Percentiles rank a stretch among this genome's conserved stretches.
Evolutionary conservation across 257 asterid species (phyloP).

Genomic region (Jacaranda mimosifolia): DNA sequence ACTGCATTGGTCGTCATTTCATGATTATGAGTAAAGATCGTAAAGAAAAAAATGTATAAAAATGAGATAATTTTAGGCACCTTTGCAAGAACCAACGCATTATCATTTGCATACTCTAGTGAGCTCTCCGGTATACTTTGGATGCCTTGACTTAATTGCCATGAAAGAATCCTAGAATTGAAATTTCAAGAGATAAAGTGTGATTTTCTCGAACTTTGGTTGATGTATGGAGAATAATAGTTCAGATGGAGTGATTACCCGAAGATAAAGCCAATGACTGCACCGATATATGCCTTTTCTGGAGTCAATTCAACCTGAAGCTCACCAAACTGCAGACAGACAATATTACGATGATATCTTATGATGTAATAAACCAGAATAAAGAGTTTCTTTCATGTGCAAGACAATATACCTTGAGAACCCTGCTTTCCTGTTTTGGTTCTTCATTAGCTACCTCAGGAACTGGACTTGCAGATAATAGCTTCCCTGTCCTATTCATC

Average conservation of each 20-base stretch:
- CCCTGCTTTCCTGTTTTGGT: constrained; percentile 65
- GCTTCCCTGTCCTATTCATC: constrained; percentile 75
- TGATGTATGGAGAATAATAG: constrained; percentile 19
- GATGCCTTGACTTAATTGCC: constrained; percentile 84
- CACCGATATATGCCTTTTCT: constrained; percentile 78
- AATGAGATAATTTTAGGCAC: constrained; percentile 43
- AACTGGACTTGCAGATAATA: constrained; percentile 64
- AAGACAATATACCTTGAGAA: constrained; percentile 65
- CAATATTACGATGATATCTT: constrained; percentile 17
- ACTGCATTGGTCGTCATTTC: constrained; percentile 55
- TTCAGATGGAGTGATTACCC: constrained; percentile 55
- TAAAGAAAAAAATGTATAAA: background rate
- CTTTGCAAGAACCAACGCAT: constrained; percentile 87
- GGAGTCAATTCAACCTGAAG: constrained; percentile 91
- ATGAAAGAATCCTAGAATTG: constrained; percentile 68
- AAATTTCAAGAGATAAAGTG: constrained; percentile 24
- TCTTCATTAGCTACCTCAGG: constrained; percentile 52
- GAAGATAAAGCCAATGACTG: constrained; percentile 69
- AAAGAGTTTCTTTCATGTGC: constrained; percentile 13
- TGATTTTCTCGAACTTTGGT: constrained; percentile 15
- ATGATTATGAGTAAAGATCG: background rate
- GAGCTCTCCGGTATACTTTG: constrained; percentile 80
- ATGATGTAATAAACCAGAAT: background rate
- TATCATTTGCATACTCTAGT: constrained; percentile 86
- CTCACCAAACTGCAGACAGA: constrained; percentile 72